Evolutionary conservation across 108 stramenopile species (phyloP).

Genomic region (Ochromonas danica): DNA sequence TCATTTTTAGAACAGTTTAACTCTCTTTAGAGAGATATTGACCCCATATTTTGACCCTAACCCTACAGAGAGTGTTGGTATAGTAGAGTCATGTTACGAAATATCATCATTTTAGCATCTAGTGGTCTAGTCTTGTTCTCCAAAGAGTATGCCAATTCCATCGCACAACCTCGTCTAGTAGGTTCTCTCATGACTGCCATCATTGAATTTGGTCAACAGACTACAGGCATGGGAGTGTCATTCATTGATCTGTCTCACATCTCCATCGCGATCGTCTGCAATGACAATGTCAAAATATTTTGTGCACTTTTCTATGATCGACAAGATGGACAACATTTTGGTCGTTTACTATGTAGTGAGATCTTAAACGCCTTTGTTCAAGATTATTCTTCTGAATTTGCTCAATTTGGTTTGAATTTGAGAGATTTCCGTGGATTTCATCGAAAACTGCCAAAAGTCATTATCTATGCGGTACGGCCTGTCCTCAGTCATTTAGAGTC

Average conservation of each 20-base stretch:
- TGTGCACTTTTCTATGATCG: conserved; percentile 61
- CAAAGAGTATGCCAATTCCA: conserved; percentile 55
- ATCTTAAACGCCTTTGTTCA: conserved; percentile 55
- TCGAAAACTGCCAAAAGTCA: conserved; percentile 40
- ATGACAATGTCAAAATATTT: conserved; percentile 51
- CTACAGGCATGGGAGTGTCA: conserved; percentile 56
- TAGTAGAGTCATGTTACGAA: conserved; percentile 60
- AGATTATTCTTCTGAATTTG: conserved; percentile 41
- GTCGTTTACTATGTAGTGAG: conserved; percentile 55
- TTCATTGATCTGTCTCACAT: conserved; percentile 54
- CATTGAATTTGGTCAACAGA: conserved; percentile 53
- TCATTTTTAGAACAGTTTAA: no score
- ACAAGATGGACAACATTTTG: conserved; percentile 49
- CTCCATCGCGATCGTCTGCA: conserved; percentile 49
- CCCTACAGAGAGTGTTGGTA: no score
- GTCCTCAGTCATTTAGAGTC: conserved; percentile 43
- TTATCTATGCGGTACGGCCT: conserved; percentile 49
- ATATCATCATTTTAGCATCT: conserved; percentile 51
- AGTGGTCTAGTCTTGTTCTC: conserved; percentile 60
- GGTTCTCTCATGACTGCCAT: no score
- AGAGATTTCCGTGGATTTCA: conserved; percentile 55
- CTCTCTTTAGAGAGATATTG: no score
- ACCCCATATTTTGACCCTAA: no score
- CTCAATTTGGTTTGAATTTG: conserved; percentile 44
- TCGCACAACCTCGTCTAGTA: no score